Evolutionary conservation across 2,329 filamentous ascomycete genomes (phyloP), one percentile per base, ranked within the genome.

Genomic region (Plectosphaerella sp.): DNA sequence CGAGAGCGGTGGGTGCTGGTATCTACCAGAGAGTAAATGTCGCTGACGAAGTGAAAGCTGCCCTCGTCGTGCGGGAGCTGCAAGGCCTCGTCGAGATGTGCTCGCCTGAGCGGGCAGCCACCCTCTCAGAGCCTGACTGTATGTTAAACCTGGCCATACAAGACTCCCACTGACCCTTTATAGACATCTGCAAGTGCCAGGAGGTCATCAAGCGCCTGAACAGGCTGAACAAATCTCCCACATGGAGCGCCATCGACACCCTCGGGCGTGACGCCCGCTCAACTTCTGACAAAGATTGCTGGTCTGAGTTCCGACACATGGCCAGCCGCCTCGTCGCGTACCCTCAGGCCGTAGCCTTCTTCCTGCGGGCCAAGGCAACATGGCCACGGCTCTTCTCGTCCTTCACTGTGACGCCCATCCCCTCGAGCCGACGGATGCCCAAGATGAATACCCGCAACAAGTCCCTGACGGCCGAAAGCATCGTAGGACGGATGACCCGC

Each of bases 311-410:
- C 3, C 24, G 24, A 10, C 45, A 47, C 25, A 33, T 33, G 24
- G 36, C 33, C 6, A 47, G 15, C 45, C 45, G 45, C 25, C 45
- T 47, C 24, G 10, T 47, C n/a, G 45, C 24, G 14, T 47, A 47
- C 11, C 45, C 24, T 8, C 45, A 47, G 25, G 24, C 45, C 11
- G 24, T 47, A 3, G 22, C 45, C 25, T 47, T 47, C 45, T 47
- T 35, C 45, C n/a, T 47, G 6, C 43, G 56, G 1, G 59, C 62
- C 0, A 54, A 58, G n/a, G 8, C 25, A 0, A 45, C 54, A 3
- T 71, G 67, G 62, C 61, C 63, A 0, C 54, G 55, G 4, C 54
- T 72, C 1, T 72, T 72, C 8, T 49, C 62, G 5, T 60, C 66
- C 9, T 58, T 67, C 24, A 46, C 57, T 4, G 58, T 73, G 8